These are phyloP conservation scores for Didymella sp. DNA, from an alignment of 2,329 filamentous ascomycete species.

Conservation along the genomic window DNA sequence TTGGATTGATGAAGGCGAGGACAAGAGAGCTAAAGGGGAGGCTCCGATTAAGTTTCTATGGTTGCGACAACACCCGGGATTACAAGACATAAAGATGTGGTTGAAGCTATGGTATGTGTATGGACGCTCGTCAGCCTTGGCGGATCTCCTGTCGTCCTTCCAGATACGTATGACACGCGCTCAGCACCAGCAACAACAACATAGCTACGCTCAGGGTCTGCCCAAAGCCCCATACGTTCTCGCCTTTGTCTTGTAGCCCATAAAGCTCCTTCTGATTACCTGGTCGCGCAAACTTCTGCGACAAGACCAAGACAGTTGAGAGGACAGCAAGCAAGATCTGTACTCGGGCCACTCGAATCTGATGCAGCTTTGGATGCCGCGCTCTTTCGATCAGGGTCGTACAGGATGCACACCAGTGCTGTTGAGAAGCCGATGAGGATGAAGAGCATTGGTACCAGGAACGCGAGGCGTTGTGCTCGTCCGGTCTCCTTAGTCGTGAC, in stretches of 20 bases:
- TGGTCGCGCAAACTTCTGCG: constrained; percentile 39
- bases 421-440: constrained; percentile 42
- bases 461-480: constrained; percentile 29
- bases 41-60: too few species aligned
- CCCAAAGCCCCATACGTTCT: constrained; percentile 43
- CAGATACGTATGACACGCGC: constrained; percentile 37
- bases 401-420: constrained; percentile 38
- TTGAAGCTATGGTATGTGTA: not conserved
- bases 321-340: constrained; percentile 37
- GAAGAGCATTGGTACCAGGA: constrained; percentile 36
- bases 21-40: not conserved
- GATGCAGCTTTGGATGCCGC: constrained; percentile 6
- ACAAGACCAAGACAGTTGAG: constrained; percentile 34
- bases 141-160: constrained; percentile 38
- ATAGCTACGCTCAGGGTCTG: constrained; percentile 43
- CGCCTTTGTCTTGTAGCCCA: constrained; percentile 32
- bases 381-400: constrained; percentile 23
- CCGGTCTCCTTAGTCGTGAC: constrained; percentile 17
- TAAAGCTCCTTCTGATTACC: constrained; percentile 29
- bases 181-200: constrained; percentile 37
- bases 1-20: too few species aligned
- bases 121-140: not conserved
- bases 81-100: not conserved
- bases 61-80: constrained; percentile 2
- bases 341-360: constrained; percentile 16